phyloP scores from a whole-genome alignment of 331 rosid species.

The Pyracantha coccinea region DNA sequence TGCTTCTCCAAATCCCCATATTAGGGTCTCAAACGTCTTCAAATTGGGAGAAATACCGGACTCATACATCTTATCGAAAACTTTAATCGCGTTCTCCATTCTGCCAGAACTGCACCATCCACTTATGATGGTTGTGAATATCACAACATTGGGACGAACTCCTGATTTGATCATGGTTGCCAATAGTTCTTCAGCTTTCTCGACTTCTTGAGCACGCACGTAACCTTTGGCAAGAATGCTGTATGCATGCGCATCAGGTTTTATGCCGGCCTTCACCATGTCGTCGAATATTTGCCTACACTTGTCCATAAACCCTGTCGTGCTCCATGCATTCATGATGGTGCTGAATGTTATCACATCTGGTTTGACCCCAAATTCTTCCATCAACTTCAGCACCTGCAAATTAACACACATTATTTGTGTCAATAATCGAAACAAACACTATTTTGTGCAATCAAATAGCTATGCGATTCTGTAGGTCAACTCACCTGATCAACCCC shows the following conservation, averaged over 20 bases:
- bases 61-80: slow-evolving; percentile 53
- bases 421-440: background rate
- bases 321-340: slow-evolving; percentile 79
- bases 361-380: slow-evolving; percentile 48
- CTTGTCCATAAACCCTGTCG: slow-evolving; percentile 61
- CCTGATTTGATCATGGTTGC: slow-evolving; percentile 34
- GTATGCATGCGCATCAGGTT: slow-evolving; percentile 62
- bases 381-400: slow-evolving; percentile 65
- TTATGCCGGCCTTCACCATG: slow-evolving; percentile 59
- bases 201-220: slow-evolving; percentile 54
- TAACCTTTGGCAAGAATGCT: slow-evolving; percentile 76
- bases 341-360: slow-evolving; percentile 67
- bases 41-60: slow-evolving; percentile 51
- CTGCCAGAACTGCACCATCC: slow-evolving; percentile 69
- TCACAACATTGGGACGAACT: slow-evolving; percentile 53
- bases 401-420: slow-evolving; percentile 2
- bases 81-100: slow-evolving; percentile 55
- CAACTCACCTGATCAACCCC: slow-evolving; percentile 53
- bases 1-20: slow-evolving; percentile 59
- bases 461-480: background rate
- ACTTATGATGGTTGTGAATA: slow-evolving; percentile 57
- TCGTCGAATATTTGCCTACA: slow-evolving; percentile 49
- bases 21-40: slow-evolving; percentile 69
- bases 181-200: slow-evolving; percentile 64
- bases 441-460: background rate